phyloP scores from a whole-genome alignment of 1,139 yeast species.

The Taphrina flavorubra region DNA sequence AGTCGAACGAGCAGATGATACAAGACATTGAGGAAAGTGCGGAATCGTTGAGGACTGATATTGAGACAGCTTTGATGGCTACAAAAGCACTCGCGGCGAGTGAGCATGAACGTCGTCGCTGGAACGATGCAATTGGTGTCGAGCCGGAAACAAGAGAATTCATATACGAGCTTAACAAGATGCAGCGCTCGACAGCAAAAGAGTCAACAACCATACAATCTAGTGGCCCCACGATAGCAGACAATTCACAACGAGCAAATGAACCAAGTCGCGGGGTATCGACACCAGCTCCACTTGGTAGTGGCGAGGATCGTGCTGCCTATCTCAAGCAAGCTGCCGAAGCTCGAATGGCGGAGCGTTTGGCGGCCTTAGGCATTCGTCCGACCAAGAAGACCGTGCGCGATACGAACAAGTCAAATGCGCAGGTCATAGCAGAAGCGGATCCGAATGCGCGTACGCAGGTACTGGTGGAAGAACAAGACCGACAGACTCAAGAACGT shows the following conservation, averaged over 20 bases:
- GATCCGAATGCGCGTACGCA: conserved; percentile 45
- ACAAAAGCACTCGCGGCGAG: conserved; percentile 52
- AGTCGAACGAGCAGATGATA: conserved; percentile 63
- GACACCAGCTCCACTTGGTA: conserved; percentile 22
- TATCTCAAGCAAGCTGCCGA: conserved; percentile 90
- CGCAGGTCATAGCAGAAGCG: conserved; percentile 44
- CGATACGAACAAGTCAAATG: neutral
- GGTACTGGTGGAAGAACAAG: conserved; percentile 28
- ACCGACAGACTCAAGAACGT: conserved; percentile 41
- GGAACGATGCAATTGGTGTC: conserved; percentile 87
- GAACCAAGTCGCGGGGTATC: neutral
- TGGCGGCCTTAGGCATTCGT: conserved; percentile 81
- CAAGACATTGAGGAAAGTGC: conserved; percentile 77
- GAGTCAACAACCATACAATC: neutral
- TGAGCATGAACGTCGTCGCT: conserved; percentile 68
- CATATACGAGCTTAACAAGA: conserved; percentile 60
- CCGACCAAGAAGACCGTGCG: conserved; percentile 49
- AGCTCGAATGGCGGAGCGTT: conserved; percentile 82
- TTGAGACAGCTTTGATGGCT: conserved; percentile 55
- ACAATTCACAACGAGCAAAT: neutral
- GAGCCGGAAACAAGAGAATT: conserved; percentile 70
- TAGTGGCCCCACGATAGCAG: conserved; percentile 22
- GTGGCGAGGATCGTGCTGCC: conserved; percentile 72
- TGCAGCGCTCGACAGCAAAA: neutral
- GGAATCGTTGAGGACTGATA: conserved; percentile 69